Base-by-base conservation (phyloP, 257 asterid species). In the Anisodus tanguticus region DNA sequence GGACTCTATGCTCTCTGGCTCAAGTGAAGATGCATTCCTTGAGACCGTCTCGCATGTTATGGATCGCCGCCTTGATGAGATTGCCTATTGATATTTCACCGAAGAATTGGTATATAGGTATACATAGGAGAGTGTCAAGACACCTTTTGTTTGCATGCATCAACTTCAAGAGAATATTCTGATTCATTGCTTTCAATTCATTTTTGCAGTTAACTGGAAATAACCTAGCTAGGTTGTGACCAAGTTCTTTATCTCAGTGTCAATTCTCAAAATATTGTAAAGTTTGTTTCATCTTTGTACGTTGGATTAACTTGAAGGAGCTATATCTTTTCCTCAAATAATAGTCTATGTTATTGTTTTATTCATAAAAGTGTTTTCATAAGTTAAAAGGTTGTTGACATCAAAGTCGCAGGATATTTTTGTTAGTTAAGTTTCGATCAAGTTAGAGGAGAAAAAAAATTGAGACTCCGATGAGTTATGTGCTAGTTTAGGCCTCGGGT, bases 21-120 rank as follows among this genome's bases (percentile, higher is more conserved):
- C 92, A 0, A 90, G 94, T 78, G 98, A 95, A 88, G 92, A 87
- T 47, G 90, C 93, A 11, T 91, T 94, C 89, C 91, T 93, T 11
- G 98, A 94, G 81, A 58, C 92, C 31, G 89, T 94, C 79, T 90
- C 97, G 16, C 17, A n/a, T 86, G 85, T 90, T 84, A 88, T 96
- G 91, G 98, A 96, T 84, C 89, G 88, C 47, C 87, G 41, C 86
- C 93, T 94, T 3, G 91, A 91, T 74, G 90, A 88, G 63, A 86
- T 90, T n/a, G 78, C 83, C 12, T 88, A 85, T 78, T 35, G 47
- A 35, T 78, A 45, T 78, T 60, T 16, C 16, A 47, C 45, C 16
- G 49, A 41, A 47, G 66, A 81, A 82, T 49, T 22, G 7, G 90
- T 85, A 82, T 81, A 86, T 86, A 85, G 79, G 83, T 86, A 89